Evolutionary conservation across 2,329 filamentous ascomycete genomes (phyloP).

Genomic region (Monosporascus sp.): DNA sequence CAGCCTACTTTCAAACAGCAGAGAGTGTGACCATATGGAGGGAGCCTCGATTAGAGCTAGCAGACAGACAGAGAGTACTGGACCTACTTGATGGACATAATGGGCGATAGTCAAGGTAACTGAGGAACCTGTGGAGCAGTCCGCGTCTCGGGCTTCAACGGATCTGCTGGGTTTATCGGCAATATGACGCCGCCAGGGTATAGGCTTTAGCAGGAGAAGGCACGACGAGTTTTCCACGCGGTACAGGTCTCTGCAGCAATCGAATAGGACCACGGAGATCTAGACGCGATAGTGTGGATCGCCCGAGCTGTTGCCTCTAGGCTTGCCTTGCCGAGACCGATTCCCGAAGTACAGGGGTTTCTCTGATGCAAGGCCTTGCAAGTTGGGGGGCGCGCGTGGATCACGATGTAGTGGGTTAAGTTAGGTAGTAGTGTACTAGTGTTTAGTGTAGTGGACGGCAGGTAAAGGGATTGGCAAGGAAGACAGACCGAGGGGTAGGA

Average conservation of each 20-base stretch:
- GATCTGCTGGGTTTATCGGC: constrained; percentile 31
- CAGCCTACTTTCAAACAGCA: not conserved
- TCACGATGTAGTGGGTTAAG: not conserved
- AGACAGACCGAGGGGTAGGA: not conserved
- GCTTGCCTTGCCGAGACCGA: constrained; percentile 20
- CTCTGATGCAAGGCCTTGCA: constrained; percentile 19
- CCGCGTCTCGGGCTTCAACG: constrained; percentile 26
- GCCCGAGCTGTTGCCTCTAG: constrained; percentile 25
- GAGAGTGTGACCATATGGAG: constrained; percentile 6
- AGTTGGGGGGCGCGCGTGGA: constrained; percentile 12
- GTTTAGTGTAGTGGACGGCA: not conserved
- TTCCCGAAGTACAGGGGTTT: constrained; percentile 15
- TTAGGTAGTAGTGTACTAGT: not conserved
- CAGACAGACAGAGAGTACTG: constrained; percentile 19
- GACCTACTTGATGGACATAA: constrained; percentile 38
- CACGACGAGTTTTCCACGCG: constrained; percentile 26
- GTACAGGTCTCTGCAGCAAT: constrained; percentile 30
- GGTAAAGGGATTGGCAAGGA: not conserved
- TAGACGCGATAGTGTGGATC: constrained; percentile 27
- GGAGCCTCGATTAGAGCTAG: constrained; percentile 7
- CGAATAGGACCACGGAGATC: constrained; percentile 24
- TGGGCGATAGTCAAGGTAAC: constrained; percentile 24
- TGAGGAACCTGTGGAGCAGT: constrained; percentile 19
- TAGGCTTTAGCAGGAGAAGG: constrained; percentile 19
- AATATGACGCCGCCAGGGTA: constrained; percentile 25